Conservation (phyloP, 306 rosid species). For the Sophora flavescens region DNA sequence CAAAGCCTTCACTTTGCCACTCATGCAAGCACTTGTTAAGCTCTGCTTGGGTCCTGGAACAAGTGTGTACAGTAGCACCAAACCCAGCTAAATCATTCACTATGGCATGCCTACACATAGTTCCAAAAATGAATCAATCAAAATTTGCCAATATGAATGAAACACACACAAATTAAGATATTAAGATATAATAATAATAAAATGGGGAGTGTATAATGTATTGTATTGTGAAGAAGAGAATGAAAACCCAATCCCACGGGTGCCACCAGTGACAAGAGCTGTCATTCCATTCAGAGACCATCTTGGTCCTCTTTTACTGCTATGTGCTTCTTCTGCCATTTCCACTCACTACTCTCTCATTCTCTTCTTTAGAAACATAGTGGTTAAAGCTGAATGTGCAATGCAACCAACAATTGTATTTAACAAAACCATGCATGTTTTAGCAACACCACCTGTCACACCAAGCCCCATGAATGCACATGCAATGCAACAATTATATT, state of each 20-base stretch:
- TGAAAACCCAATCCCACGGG: constrained; percentile 87
- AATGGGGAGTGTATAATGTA: background rate
- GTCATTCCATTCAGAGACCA: constrained; percentile 84
- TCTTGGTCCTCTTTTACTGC: constrained; percentile 49
- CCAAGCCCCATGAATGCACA: too few relatives aligned
- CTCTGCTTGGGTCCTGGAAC: constrained; percentile 78
- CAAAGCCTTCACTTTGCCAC: constrained; percentile 70
- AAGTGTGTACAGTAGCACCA: constrained; percentile 83
- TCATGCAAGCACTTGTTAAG: constrained; percentile 66
- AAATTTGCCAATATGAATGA: background rate
- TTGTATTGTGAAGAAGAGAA: constrained; percentile 3
- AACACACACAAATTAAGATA: too few relatives aligned
- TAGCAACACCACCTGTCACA: too few relatives aligned
- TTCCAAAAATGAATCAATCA: background rate
- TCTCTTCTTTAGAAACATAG: background rate
- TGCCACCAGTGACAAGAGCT: constrained; percentile 92
- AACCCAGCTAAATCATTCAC: constrained; percentile 82
- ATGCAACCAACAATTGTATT: too few relatives aligned
- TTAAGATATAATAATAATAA: too few relatives aligned
- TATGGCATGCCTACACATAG: constrained; percentile 64
- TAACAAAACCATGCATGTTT: too few relatives aligned
- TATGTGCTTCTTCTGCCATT: constrained; percentile 39
- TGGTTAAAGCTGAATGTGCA: too few relatives aligned
- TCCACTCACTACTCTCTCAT: background rate
- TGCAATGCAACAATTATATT: too few relatives aligned